These are phyloP conservation scores for Lachancea mirantina DNA, from an alignment of 805 yeast genomes.

Conservation along the genomic window DNA sequence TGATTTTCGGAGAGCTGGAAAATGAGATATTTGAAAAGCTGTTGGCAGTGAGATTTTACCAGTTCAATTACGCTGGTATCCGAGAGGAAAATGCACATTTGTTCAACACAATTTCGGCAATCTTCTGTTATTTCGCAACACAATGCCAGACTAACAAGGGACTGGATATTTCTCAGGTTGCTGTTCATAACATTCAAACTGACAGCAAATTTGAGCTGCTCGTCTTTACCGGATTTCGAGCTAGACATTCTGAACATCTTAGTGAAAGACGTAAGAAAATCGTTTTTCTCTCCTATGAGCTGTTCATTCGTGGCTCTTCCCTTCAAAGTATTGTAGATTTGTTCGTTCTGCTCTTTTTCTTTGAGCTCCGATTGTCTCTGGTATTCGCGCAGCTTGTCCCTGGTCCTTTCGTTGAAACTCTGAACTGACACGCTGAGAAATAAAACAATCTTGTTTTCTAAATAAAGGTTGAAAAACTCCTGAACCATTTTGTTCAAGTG, in stretches of 20 bases:
- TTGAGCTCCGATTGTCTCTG: conserved; percentile 23
- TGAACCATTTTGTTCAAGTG: conserved; percentile 25
- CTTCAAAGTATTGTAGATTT: conserved; percentile 35
- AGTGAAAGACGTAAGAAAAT: conserved; percentile 56
- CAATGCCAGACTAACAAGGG: conserved; percentile 73
- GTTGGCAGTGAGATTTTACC: conserved; percentile 36
- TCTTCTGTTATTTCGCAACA: conserved; percentile 63
- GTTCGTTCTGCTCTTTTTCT: conserved; percentile 37
- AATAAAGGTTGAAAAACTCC: conserved; percentile 33
- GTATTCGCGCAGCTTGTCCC: conserved; percentile 22
- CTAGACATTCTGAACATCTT: conserved; percentile 46
- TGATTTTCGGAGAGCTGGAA: conserved; percentile 63
- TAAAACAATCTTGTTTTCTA: conserved; percentile 31
- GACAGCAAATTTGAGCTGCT: conserved; percentile 59
- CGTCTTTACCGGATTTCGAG: conserved; percentile 22
- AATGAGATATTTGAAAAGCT: conserved; percentile 62
- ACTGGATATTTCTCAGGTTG: conserved; percentile 67
- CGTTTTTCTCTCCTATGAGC: conserved; percentile 38
- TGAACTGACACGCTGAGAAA: conserved; percentile 29
- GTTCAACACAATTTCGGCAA: conserved; percentile 56
- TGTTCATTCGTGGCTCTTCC: conserved; percentile 32
- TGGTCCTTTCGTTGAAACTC: conserved; percentile 26
- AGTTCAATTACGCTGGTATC: conserved; percentile 28
- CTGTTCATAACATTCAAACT: conserved; percentile 68
- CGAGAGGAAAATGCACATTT: conserved; percentile 43